A percentile compares a stretch with the other conserved stretches of the same genome.
Evolutionary conservation across 805 yeast species (phyloP).

Genomic region (Wickerhamomyces canadensis): DNA sequence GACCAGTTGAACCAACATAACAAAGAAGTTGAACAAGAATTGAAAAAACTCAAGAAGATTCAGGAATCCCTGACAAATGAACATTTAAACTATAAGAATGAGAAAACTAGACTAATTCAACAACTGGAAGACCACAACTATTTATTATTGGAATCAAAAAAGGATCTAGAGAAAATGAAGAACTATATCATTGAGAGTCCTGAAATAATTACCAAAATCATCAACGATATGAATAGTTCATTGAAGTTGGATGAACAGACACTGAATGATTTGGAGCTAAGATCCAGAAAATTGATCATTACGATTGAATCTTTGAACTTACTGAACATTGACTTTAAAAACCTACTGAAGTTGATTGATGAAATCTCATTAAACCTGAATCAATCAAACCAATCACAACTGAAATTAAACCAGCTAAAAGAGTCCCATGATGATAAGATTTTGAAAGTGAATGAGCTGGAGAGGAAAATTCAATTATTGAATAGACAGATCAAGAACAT

Average conservation of each 20-base stretch:
- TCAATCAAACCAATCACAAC: slow-evolving; percentile 1
- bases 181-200: slow-evolving; percentile 59
- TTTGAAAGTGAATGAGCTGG: slow-evolving; percentile 23
- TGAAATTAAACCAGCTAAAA: slow-evolving; percentile 13
- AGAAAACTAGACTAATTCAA: slow-evolving; percentile 52
- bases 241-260: slow-evolving; percentile 35
- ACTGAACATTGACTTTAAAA: slow-evolving; percentile 16
- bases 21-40: slow-evolving; percentile 51
- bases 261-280: slow-evolving; percentile 37
- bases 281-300: slow-evolving; percentile 43
- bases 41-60: slow-evolving; percentile 50
- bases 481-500: slow-evolving; percentile 34
- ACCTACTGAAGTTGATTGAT: slow-evolving; percentile 17
- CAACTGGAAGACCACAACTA: slow-evolving; percentile 58
- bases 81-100: slow-evolving; percentile 57
- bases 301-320: slow-evolving; percentile 55
- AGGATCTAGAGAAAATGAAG: slow-evolving; percentile 53
- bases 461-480: slow-evolving; percentile 34
- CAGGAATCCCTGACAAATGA: slow-evolving; percentile 61
- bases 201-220: slow-evolving; percentile 44
- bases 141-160: slow-evolving; percentile 48
- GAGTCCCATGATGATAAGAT: slow-evolving; percentile 15
- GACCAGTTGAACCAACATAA: slow-evolving; percentile 45
- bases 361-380: slow-evolving; percentile 16
- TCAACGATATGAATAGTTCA: slow-evolving; percentile 44